Evolutionary conservation across 2,329 filamentous ascomycete species (phyloP), one percentile per base, ranked within the genome.

Genomic region (Bipolaris oryzae): DNA sequence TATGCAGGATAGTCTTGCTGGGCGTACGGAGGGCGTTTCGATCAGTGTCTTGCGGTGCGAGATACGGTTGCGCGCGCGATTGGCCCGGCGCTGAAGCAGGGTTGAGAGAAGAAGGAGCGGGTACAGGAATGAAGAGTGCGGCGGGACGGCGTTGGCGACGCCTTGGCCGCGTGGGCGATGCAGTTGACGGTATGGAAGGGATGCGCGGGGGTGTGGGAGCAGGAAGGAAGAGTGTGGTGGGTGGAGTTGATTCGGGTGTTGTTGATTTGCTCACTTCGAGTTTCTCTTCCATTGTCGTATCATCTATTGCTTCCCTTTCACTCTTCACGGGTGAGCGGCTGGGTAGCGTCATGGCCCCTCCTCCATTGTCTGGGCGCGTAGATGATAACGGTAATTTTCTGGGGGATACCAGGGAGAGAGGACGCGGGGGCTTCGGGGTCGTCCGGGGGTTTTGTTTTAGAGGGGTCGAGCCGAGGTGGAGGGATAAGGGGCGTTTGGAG

Each of bases 11-110:
- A 20, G 57, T 62, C n/a, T 65, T 71, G 7, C 65, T 68, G 1
- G 70, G 70, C 23, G 66, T 69, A 7, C 62, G 55, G 2, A 55
- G 9, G 1, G 62, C 63, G 7, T 65, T 68, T 1, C 50, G 57
- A 33, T 71, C 62, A 1, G 41, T 11, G 9, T 28, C 25, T 28
- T 31, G 16, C 42, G 18, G 16, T 5, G n/a, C 6, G 9, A 21
- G 11, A 11, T 13, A 13, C 21, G 5, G 3, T 23, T 4, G 5
- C 7, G 3, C 7, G 4, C 7, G 3, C 5, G 5, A 1, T 23
- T 23, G 21, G 5, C 4, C 21, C 5, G 21, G 7, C 7, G 21
- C 3, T 3, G 21, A 21, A 3, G 21, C 3, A 21, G 21, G 5
- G 5, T 3, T 2, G 10, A 5, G 5, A 20, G 18, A 1, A 1